Percentiles rank a stretch among this genome's conserved stretches.
Conservation (phyloP, 495 filamentous ascomycete species). For the Filosporella fistucella region DNA sequence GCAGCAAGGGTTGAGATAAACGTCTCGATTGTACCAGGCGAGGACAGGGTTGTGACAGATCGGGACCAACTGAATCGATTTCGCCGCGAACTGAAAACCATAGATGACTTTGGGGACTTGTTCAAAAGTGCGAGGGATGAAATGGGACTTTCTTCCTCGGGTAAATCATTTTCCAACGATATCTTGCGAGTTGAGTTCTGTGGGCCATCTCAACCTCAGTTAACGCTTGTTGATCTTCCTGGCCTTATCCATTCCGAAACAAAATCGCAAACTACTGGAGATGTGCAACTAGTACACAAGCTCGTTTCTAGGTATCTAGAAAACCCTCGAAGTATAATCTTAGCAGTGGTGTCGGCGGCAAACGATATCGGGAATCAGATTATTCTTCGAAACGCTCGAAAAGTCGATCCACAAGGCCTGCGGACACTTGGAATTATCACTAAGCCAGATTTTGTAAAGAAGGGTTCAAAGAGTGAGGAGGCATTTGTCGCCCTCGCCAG, state of each 20-base stretch:
- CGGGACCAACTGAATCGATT: neutral
- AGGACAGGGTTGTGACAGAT: neutral
- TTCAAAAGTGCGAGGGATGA: conserved; percentile 35
- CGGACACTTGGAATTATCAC: conserved; percentile 81
- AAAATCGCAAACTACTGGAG: conserved; percentile 33
- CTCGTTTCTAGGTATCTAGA: conserved; percentile 54
- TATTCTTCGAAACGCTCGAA: conserved; percentile 66
- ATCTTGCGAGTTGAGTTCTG: conserved; percentile 57
- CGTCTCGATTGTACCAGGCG: conserved; percentile 4
- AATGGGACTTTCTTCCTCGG: conserved; percentile 37
- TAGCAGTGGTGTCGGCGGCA: conserved; percentile 53
- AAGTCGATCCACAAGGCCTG: conserved; percentile 67
- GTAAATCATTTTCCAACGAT: conserved; percentile 50
- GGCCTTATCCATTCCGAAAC: conserved; percentile 48
- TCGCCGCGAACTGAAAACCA: conserved; percentile 1
- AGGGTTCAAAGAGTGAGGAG: conserved; percentile 16
- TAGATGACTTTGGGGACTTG: conserved; percentile 28
- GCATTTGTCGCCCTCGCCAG: conserved; percentile 23
- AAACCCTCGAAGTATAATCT: conserved; percentile 49
- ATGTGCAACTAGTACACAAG: conserved; percentile 41
- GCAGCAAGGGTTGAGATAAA: neutral
- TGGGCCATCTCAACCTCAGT: conserved; percentile 51
- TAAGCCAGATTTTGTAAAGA: conserved; percentile 64
- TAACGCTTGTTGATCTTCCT: conserved; percentile 63
- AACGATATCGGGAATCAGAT: conserved; percentile 49